Percentiles rank a stretch among this genome's conserved stretches.
phyloP scores from a whole-genome alignment of 179 eudicot genomes.

The Amaranthus tricolor region DNA sequence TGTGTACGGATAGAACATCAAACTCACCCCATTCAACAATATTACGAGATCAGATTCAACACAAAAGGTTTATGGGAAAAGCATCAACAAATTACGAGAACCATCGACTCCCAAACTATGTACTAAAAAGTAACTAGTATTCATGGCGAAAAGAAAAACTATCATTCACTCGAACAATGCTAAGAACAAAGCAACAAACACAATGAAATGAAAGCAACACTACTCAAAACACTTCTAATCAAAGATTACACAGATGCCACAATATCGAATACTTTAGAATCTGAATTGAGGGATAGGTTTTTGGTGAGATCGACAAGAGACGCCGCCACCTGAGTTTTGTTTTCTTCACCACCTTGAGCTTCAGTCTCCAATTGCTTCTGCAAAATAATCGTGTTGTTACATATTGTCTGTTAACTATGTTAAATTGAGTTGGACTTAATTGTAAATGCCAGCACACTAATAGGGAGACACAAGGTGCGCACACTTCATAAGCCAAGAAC shows the following conservation, averaged over 20 bases:
- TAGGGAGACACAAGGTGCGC: no score
- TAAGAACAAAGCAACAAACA: neutral
- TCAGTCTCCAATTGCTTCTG: constrained; percentile 33
- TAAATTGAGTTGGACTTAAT: neutral
- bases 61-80: no score
- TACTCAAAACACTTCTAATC: constrained; percentile 1
- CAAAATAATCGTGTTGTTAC: neutral
- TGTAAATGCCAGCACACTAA: no score
- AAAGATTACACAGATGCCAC: neutral
- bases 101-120: no score
- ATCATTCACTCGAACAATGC: neutral
- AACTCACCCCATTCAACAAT: no score
- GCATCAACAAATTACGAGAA: no score
- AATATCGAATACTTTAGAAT: constrained; percentile 14
- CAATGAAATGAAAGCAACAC: constrained; percentile 1
- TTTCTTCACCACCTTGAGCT: constrained; percentile 25
- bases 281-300: constrained; percentile 52
- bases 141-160: neutral
- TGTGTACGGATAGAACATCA: no score
- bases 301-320: constrained; percentile 46
- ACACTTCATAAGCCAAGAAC: neutral
- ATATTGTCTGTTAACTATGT: no score
- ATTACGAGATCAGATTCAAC: no score
- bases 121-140: no score
- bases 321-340: constrained; percentile 21